Base-by-base conservation (phyloP, 768 basidiomycete species). In the Amanita polypyramis region DNA sequence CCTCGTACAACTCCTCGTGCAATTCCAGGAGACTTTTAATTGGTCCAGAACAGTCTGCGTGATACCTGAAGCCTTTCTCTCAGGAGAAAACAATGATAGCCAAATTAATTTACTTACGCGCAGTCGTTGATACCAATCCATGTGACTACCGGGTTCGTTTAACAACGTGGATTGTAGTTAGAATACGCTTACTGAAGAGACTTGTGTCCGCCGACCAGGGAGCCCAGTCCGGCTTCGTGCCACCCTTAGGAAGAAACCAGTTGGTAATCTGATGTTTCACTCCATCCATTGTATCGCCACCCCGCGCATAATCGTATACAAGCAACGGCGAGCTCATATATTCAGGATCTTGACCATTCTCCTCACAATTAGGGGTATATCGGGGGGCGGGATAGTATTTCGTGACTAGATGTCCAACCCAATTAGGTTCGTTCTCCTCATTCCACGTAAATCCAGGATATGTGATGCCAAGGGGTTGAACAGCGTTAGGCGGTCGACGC, bases 111-210 rank as follows among this genome's bases (percentile, higher is more conserved):
- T 14, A 52, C 70, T 43, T 58, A 77, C 76, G 68, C 75, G 66
- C 74, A 73, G 60, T 82, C 81, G 50, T 84, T 84, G 49, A 82
- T 82, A 2, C 82, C 81, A 41, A 80, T 65, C 77, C 78, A 82
- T 2, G 75, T 79, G 4, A 78, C 79, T 82, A 47, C 43, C 30
- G 40, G 21, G 29, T 27, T 23, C 25, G 35, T 47, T 21, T 43
- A 30, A 14, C n/a, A 40, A 25, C 17, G 20, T 25, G 6, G 35
- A n/a, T n/a, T 17, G 23, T 29, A 10, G 46, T 21, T 27, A 7
- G 3, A 15, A 15, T 25, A 52, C 27, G 19, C 69, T 58, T 53
- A 77, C 77, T 60, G 51, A 79, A 79, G 0, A 79, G 58, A 1
- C 75, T 64, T 47, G 69, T 63, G 2, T 63, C 54, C 3, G 63